Conservation (phyloP, 2,329 filamentous ascomycete genomes). For the Fusarium virguliforme region DNA sequence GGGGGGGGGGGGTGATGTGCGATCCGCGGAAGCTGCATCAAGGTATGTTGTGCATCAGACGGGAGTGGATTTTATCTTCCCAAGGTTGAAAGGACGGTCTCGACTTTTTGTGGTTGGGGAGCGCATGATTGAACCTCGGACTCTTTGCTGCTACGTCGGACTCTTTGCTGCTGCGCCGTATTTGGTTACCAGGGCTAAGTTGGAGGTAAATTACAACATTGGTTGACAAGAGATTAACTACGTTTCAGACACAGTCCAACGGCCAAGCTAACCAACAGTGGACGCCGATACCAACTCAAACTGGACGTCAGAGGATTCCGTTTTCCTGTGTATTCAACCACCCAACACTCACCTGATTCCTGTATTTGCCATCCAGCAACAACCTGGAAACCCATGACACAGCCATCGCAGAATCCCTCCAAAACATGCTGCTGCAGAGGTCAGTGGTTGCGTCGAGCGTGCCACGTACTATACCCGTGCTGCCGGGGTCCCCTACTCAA, state of each 20-base stretch:
- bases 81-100: constrained; percentile 17
- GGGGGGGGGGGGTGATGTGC: background rate
- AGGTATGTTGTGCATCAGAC: constrained; percentile 25
- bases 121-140: constrained; percentile 16
- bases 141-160: constrained; percentile 6
- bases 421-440: background rate
- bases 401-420: background rate
- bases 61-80: background rate
- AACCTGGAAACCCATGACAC: background rate
- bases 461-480: background rate
- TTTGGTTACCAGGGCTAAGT: background rate
- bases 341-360: background rate
- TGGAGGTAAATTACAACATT: background rate
- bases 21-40: constrained; percentile 15
- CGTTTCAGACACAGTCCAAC: background rate
- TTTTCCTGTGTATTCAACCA: background rate
- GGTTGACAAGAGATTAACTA: background rate
- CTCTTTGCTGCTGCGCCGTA: constrained; percentile 3
- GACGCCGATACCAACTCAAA: background rate
- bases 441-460: constrained; percentile 1
- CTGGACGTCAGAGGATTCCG: background rate
- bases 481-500: background rate
- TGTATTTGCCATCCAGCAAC: background rate
- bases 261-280: background rate
- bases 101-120: constrained; percentile 12